Conservation (phyloP, 2,329 filamentous ascomycete genomes). For the Diaporthe nobilis region DNA sequence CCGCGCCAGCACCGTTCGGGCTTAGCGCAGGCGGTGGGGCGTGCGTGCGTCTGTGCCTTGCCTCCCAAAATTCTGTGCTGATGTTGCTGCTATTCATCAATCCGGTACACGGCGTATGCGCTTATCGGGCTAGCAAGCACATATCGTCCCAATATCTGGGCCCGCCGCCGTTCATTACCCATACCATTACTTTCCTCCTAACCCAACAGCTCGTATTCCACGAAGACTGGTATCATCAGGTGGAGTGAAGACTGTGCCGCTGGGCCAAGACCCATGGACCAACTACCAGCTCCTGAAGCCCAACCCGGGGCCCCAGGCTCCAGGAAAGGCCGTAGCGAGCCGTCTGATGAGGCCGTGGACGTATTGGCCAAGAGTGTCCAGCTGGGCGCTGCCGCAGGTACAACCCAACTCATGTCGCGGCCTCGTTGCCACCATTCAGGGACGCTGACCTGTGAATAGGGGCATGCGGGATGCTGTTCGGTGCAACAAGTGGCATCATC, state of each 20-base stretch:
- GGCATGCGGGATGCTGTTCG: conserved; percentile 72
- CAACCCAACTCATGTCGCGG: not conserved
- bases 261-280: conserved; percentile 24
- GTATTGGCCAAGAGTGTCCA: conserved; percentile 68
- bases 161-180: not conserved
- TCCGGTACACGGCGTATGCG: conserved; percentile 3
- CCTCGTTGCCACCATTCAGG: not conserved
- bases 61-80: not conserved
- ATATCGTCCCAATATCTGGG: not conserved
- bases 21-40: conserved; percentile 15
- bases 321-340: conserved; percentile 43
- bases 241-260: conserved; percentile 15
- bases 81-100: conserved; percentile 5
- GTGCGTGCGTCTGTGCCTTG: not conserved
- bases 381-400: conserved; percentile 73
- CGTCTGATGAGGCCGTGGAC: conserved; percentile 60
- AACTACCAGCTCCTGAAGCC: conserved; percentile 1
- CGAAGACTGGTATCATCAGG: not conserved
- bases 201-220: not conserved
- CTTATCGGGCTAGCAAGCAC: conserved; percentile 4
- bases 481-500: conserved; percentile 80
- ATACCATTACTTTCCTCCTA: no score
- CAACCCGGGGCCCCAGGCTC: conserved; percentile 15
- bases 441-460: conserved; percentile 56
- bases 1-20: conserved; percentile 4